Conservation (phyloP, 306 rosid genomes). For the Myrica gale region DNA sequence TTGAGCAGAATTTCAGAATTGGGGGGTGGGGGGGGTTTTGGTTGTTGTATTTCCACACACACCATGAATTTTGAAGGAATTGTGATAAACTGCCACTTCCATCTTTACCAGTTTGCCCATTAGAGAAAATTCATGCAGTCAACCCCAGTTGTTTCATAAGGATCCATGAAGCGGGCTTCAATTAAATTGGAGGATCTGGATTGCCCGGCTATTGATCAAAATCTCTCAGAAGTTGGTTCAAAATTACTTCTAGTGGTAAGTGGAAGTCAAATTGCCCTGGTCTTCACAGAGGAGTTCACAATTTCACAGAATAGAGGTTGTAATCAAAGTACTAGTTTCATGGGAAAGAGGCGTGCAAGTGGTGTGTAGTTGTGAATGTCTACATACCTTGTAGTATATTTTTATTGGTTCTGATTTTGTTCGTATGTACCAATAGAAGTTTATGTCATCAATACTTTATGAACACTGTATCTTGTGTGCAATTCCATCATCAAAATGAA, state of each 20-base stretch:
- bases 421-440: neutral
- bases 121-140: neutral
- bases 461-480: neutral
- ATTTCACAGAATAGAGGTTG: neutral
- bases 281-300: neutral
- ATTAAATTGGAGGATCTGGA: neutral
- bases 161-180: neutral
- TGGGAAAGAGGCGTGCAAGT: neutral
- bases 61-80: neutral
- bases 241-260: neutral
- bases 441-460: neutral
- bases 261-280: neutral
- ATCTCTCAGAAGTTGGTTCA: neutral
- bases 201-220: neutral
- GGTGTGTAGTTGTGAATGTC: neutral
- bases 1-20: neutral
- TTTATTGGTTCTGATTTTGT: neutral
- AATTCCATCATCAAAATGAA: neutral
- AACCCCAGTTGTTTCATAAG: neutral
- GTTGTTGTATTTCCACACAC: neutral
- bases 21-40: neutral
- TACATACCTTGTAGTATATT: neutral
- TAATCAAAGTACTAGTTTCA: neutral
- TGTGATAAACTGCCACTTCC: neutral
- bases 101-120: neutral